Conservation (phyloP, 23 red algal species). For the Cyanidioschyzon merolae region DNA sequence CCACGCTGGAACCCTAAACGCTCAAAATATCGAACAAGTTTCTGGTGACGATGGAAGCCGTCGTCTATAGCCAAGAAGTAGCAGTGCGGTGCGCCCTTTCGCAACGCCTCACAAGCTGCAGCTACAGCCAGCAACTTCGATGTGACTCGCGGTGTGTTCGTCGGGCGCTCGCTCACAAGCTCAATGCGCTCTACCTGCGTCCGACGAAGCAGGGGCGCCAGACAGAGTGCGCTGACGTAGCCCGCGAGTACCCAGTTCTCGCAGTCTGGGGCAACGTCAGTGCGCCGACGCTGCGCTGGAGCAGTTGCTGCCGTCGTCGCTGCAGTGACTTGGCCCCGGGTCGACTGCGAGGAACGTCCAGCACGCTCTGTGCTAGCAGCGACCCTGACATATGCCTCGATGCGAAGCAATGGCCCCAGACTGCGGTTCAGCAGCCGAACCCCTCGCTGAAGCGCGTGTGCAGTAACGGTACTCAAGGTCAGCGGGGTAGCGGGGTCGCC, state of each 20-base stretch:
- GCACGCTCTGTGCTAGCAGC: neutral
- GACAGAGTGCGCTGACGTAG: neutral
- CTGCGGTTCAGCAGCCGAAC: neutral
- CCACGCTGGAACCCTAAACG: neutral
- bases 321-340: too few species aligned
- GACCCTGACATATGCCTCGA: neutral
- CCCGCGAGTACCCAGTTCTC: too few species aligned
- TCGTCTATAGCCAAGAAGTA: constrained; percentile 7
- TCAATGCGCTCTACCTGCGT: neutral
- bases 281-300: too few species aligned
- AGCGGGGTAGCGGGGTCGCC: too few species aligned
- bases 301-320: too few species aligned
- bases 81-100: neutral
- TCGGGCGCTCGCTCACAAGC: neutral
- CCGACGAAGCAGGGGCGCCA: neutral
- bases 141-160: neutral
- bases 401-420: neutral
- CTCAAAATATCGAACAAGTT: neutral
- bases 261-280: neutral
- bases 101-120: neutral
- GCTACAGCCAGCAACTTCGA: neutral
- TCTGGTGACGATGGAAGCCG: neutral
- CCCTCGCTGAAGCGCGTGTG: neutral
- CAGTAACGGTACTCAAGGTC: neutral
- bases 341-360: too few species aligned